Base-by-base conservation (phyloP, 1,284 basidiomycete genomes). In the Moesziomyces sp. region DNA sequence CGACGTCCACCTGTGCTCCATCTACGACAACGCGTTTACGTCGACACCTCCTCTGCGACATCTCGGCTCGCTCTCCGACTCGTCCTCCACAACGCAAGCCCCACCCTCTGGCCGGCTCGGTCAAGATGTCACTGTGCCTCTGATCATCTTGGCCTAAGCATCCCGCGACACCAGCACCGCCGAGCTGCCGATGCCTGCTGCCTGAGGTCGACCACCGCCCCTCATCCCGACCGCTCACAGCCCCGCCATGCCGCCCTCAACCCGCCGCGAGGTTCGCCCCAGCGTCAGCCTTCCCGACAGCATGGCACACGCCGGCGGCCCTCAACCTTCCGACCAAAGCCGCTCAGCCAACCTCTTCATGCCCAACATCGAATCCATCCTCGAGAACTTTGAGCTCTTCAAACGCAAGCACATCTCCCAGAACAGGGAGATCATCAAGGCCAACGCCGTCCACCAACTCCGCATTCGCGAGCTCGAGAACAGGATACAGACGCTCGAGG, bases 321-420 rank as follows among this genome's bases (percentile, higher is more conserved):
- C 46, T n/a, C 64, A 52, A 24, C n/a, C 62, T 34, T 24, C 61
- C 24, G 63, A 70, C n/a, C 13, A 75, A 18, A 67, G 56, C 45
- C 58, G 76, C 46, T 60, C 69, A 30, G 58, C 62, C 13, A 48
- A 28, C 40, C 35, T 60, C 46, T 26, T 77, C 62, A 35, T 68
- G 14, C 62, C 74, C 47, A 76, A 76, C 52, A 63, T 82, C 46
- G 80, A 81, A 19, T 61, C 77, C 58, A 79, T 82, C 58, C 69
- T 82, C 19, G 78, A 78, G 9, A 75, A 82, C 54, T 80, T 82
- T 58, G 79, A 82, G 56, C 80, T 58, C 19, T 66, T 80, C 61
- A 79, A 78, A 47, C 79, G 81, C 19, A 83, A 83, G 61, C 81
- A 83, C 56, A 80, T 82, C 16, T 70, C 79, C 13, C 81, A 83